phyloP scores from a whole-genome alignment of 2,329 filamentous ascomycete genomes.

The Aspergillus tubingensis region DNA sequence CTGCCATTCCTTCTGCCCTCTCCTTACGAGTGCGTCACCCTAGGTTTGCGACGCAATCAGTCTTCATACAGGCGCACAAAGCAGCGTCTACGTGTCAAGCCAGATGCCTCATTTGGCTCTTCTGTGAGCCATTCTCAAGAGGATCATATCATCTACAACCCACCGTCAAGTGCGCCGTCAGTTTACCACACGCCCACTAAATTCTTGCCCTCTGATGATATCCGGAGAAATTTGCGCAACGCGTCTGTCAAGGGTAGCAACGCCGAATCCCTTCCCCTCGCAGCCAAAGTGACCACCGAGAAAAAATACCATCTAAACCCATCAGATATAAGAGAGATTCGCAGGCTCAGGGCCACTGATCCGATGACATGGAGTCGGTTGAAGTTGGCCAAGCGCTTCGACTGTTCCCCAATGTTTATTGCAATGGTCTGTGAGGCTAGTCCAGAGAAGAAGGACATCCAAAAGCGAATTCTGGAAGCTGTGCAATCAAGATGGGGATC shows the following conservation, averaged over 20 bases:
- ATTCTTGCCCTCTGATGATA: slow-evolving; percentile 63
- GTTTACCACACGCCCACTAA: slow-evolving; percentile 66
- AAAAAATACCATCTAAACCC: slow-evolving; percentile 64
- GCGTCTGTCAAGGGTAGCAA: slow-evolving; percentile 25
- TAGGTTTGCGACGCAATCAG: slow-evolving; percentile 46
- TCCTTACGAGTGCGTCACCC: slow-evolving; percentile 34
- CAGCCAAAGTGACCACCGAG: slow-evolving; percentile 54
- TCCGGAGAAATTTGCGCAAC: slow-evolving; percentile 52
- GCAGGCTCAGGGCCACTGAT: slow-evolving; percentile 55
- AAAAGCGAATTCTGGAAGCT: slow-evolving; percentile 52
- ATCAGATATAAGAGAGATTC: slow-evolving; percentile 61
- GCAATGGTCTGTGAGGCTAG: slow-evolving; percentile 60
- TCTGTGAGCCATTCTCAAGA: slow-evolving; percentile 42
- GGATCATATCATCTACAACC: slow-evolving; percentile 66
- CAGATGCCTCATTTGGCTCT: slow-evolving; percentile 53
- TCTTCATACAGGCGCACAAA: slow-evolving; percentile 54
- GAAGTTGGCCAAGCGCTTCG: slow-evolving; percentile 63
- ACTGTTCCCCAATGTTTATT: slow-evolving; percentile 64
- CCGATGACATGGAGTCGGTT: slow-evolving; percentile 62
- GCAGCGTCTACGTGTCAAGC: slow-evolving; percentile 53
- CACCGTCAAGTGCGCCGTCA: slow-evolving; percentile 63
- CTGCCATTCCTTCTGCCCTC: slow-evolving; percentile 45
- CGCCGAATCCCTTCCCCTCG: slow-evolving; percentile 45
- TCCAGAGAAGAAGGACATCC: slow-evolving; percentile 50
- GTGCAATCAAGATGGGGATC: slow-evolving; percentile 63